A percentile compares a stretch with the other conserved stretches of the same genome.
Evolutionary conservation across 225 moss, liverwort and hornwort species (phyloP).

Genomic region (Pseudisothecium myosuroides): DNA sequence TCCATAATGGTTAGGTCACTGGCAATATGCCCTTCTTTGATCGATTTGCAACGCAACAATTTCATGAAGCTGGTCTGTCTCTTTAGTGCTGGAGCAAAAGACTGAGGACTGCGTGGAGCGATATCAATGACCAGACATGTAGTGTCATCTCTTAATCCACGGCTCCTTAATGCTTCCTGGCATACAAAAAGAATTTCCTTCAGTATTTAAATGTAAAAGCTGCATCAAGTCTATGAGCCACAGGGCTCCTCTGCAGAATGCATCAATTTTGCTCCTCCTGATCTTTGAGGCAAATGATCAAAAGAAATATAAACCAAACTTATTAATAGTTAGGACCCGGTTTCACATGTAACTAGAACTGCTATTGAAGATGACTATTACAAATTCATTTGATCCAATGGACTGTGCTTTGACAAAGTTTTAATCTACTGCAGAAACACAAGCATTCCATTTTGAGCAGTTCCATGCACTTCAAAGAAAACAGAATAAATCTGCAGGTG

Average conservation of each 20-base stretch:
- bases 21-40: background rate
- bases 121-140: slow-evolving; percentile 62
- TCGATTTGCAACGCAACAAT: slow-evolving; percentile 1
- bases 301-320: background rate
- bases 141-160: slow-evolving; percentile 60
- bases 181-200: background rate
- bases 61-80: slow-evolving; percentile 8
- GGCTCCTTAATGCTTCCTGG: slow-evolving; percentile 40
- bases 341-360: background rate
- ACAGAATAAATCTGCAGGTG: background rate
- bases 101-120: slow-evolving; percentile 6
- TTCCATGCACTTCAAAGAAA: background rate
- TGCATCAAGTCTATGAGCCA: background rate
- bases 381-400: background rate
- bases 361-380: background rate
- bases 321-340: background rate
- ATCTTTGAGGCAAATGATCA: background rate
- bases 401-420: background rate
- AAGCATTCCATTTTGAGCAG: background rate
- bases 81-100: background rate
- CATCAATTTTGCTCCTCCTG: background rate
- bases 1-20: slow-evolving; percentile 10
- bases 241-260: background rate
- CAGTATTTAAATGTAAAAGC: background rate
- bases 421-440: background rate